Evolutionary conservation across 2,329 filamentous ascomycete genomes (phyloP), one percentile per base, ranked within the genome.

Genomic region (Blastomyces silverae): DNA sequence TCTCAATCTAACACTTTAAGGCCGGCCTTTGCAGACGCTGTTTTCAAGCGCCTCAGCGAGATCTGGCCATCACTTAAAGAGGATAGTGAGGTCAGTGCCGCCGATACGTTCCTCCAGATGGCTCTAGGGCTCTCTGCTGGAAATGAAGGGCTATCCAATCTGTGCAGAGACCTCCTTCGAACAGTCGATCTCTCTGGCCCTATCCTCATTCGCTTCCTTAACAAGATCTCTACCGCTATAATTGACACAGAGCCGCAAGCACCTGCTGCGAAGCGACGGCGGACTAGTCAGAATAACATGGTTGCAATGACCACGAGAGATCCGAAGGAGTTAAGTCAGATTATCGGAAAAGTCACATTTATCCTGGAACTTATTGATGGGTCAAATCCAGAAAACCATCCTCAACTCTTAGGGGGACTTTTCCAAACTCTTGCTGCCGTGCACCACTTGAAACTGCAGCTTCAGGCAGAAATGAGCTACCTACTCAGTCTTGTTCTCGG

Each of bases 361-460:
- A 90, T 97, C 13, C 81, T 97, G 48, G 92, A 97, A 74, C 79
- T 97, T 34, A 85, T 97, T 20, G 92, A 97, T 73, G 86, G 85
- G 60, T 93, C 92, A 2, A 84, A 86, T 57, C 89, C 91, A 0
- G 87, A 87, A 64, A 83, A 85, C 39, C 89, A 96, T 73, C 78
- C 90, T 0, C 85, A 90, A 71, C 81, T 99, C 50, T 82, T 96
- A 6, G 86, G 87, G 66, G 86, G 85, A 37, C 81, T 99, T 3
- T 99, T 97, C 78, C 87, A 88, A 64, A 84, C 90, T 0, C 84
- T 99, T n/a, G 88, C 89, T 5, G 90, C 96, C 72, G 83, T 99
- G 31, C 92, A 96, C 71, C 89, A 91, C 66, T 89, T 94, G 74
- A 89, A 90, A 74, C 85, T 87, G 34, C 85, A 93, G 65, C 86